These are phyloP conservation scores for Dothideomycetidae sp. DNA, from an alignment of 2,329 filamentous ascomycete species.

Conservation along the genomic window DNA sequence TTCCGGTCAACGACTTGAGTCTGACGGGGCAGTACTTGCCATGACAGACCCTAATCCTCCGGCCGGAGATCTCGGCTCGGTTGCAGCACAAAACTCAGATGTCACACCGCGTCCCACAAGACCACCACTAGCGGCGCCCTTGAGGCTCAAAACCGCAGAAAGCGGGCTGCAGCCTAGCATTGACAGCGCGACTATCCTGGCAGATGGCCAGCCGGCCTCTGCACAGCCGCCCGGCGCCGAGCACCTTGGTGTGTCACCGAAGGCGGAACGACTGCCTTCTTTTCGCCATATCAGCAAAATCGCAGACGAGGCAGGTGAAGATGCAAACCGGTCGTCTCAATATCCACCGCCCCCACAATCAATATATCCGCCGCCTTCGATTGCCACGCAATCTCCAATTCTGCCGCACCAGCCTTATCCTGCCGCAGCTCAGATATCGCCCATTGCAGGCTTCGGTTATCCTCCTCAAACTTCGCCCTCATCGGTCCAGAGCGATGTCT, in stretches of 20 bases:
- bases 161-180: background rate
- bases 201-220: conserved; percentile 17
- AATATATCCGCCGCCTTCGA: conserved; percentile 13
- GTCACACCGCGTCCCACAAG: conserved; percentile 6
- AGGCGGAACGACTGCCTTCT: conserved; percentile 19
- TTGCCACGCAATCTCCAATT: conserved; percentile 18
- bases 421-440: conserved; percentile 17
- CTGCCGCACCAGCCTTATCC: conserved; percentile 16
- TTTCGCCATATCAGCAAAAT: conserved; percentile 21
- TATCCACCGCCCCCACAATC: conserved; percentile 10
- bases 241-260: conserved; percentile 14
- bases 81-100: conserved; percentile 5
- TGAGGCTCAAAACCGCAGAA: conserved; percentile 8
- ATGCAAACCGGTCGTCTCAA: conserved; percentile 13
- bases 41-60: conserved; percentile 7
- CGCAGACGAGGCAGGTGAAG: conserved; percentile 17
- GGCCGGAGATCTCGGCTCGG: conserved; percentile 4
- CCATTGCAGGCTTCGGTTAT: conserved; percentile 12
- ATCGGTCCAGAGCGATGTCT: conserved; percentile 7
- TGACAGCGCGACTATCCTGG: conserved; percentile 3
- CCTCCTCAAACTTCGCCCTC: conserved; percentile 11
- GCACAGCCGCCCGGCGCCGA: conserved; percentile 14
- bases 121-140: conserved; percentile 3
- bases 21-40: background rate
- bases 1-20: too few species aligned